Evolutionary conservation across 208 protist species (phyloP), one percentile per base, ranked within the genome.

Genomic region (Leishmania lainsoni): DNA sequence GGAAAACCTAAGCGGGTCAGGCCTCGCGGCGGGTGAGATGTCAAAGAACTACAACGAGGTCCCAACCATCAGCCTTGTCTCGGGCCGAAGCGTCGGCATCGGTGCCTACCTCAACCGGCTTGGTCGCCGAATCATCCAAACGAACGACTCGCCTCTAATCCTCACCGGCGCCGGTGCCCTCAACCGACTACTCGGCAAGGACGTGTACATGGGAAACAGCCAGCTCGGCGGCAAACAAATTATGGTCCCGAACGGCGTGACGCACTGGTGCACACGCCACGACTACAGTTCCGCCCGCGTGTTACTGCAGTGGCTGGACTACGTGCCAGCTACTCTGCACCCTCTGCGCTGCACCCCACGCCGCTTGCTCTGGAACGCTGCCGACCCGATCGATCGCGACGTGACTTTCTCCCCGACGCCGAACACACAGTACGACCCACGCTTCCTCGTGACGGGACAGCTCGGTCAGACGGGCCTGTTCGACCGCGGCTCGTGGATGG

Each of bases 71-170:
- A 99, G 98, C 49, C 87, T 99, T 75, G 98, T 99, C 42, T 96
- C 98, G 0, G 98, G 98, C 72, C 94, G 99, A 63, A 98, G 98
- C 48, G 99, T 99, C 48, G 99, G 99, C 79, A 99, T 99, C 85
- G 99, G 99, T 26, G 98, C 99, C 3, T 99, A 99, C 85, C 86
- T 99, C 10, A 98, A 99, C 69, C 96, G 99, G 49, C 91, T 99
- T 10, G 99, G 99, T 51, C 97, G 99, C 79, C 93, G 98, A 76
- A 92, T 99, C 42, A 98, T 99, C 83, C 98, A 99, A 86, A 98
- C 97, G 59, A 88, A 91, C 76, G 90, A 94, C 79, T 88, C 93
- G 0, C 97, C 98, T 9, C 96, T 99, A 45, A 97, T 99, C 72
- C 86, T 99, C 1, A 99, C 99, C 26, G 99, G 99, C 66, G 92